Evolutionary conservation across 306 rosid genomes (phyloP).

Genomic region (Coriaria nepalensis): DNA sequence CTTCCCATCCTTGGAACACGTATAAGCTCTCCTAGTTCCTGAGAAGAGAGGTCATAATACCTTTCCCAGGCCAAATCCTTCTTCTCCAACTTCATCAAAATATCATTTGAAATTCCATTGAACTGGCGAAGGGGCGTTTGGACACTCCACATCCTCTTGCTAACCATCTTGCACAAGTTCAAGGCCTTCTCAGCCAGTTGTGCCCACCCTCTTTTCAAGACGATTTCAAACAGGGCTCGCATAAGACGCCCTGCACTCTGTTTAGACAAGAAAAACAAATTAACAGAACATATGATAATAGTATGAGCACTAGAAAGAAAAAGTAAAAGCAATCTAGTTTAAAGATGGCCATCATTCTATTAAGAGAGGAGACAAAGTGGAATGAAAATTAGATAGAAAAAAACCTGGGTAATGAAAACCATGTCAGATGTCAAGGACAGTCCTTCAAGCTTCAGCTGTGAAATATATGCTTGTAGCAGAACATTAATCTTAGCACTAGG

Average conservation of each 20-base stretch:
- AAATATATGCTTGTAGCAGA: constrained; percentile 81
- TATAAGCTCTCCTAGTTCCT: constrained; percentile 85
- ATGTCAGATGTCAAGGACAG: constrained; percentile 86
- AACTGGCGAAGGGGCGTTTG: constrained; percentile 92
- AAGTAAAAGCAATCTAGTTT: no score
- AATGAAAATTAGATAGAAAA: constrained; percentile 4
- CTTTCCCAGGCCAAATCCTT: constrained; percentile 95
- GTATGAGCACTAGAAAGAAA: no score
- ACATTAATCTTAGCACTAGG: constrained; percentile 96
- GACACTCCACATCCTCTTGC: constrained; percentile 86
- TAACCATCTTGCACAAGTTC: constrained; percentile 88
- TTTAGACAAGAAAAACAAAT: constrained; percentile 1
- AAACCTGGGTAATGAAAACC: constrained; percentile 96
- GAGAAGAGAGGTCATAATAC: constrained; percentile 83
- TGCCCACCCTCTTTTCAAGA: constrained; percentile 88
- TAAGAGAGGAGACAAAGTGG: background rate
- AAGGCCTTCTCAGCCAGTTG: constrained; percentile 86
- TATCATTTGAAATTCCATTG: constrained; percentile 56
- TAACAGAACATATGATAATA: background rate
- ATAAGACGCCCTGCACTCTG: constrained; percentile 97
- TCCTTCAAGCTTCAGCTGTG: constrained; percentile 90
- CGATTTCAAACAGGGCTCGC: constrained; percentile 94
- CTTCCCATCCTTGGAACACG: constrained; percentile 78
- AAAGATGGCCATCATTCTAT: no score
- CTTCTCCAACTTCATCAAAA: constrained; percentile 74